Evolutionary conservation across 140 eudicot genomes (phyloP).

Genomic region (Oenanthe javanica): DNA sequence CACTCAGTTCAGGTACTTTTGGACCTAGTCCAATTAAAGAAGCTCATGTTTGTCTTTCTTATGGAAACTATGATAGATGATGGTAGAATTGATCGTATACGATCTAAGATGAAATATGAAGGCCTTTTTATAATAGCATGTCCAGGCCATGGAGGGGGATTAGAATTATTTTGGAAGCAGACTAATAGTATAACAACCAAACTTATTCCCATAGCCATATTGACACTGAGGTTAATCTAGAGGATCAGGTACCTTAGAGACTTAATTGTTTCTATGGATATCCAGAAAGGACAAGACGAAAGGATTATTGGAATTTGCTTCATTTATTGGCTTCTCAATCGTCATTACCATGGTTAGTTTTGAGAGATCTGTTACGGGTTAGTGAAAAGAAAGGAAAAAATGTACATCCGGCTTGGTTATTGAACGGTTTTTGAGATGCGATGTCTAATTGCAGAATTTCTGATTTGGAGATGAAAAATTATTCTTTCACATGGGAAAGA

Average conservation of each 20-base stretch:
- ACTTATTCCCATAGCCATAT: too few species aligned
- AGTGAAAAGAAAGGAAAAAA: background rate
- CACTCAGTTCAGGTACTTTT: too few species aligned
- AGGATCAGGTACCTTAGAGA: background rate
- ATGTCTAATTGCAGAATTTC: background rate
- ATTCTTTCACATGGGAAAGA: background rate
- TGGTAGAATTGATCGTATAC: too few species aligned
- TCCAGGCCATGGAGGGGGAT: too few species aligned
- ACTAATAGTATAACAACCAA: too few species aligned
- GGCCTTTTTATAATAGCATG: too few species aligned
- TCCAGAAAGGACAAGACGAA: background rate
- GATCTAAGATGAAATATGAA: too few species aligned
- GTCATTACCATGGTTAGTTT: background rate
- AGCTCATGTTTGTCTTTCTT: too few species aligned
- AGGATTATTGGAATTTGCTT: background rate
- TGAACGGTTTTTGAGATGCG: background rate
- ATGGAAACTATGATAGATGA: too few species aligned
- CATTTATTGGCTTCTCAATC: background rate
- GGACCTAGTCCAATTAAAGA: too few species aligned
- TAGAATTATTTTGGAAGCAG: too few species aligned
- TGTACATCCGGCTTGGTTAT: background rate
- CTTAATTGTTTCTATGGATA: background rate
- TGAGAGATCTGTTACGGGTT: background rate
- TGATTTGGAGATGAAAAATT: background rate
- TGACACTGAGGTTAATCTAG: background rate